Evolutionary conservation across 768 basidiomycete genomes (phyloP), one percentile per base, ranked within the genome.

Genomic region (Suillus subluteus): DNA sequence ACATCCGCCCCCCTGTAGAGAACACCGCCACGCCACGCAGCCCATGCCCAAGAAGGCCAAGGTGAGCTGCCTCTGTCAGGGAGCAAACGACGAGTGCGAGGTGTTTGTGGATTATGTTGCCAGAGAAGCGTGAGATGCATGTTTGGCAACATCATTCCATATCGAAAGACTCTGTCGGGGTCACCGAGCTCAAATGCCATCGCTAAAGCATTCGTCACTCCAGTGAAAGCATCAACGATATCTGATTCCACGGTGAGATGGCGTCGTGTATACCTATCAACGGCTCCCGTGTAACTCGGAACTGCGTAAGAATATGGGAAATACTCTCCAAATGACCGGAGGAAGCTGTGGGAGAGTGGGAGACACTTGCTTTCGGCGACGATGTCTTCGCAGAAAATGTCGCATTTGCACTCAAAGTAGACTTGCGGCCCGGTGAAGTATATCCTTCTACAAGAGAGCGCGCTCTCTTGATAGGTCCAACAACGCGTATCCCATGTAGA

Each of bases 11-110:
- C 50, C 50, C 23, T 13, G 23, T 52, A 52, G 13, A 52, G 6
- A 18, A 68, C 55, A 9, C 68, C 73, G 35, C 73, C 73, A 37
- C 63, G 71, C 73, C 73, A 74, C 8, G 71, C 73, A 5, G 73
- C 65, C 73, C 73, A 74, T 21, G 73, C 69, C 73, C 73, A 74
- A 6, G 73, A 52, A 23, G 50, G 50, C 23, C 23, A 52, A 52
- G 23, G 23, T 4, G 23, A 16, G 2, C 3, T 52, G 21, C 18
- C 44, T 1, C 44, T 16, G 32, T 50, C 26, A 18, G 64, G 35
- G 2, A 13, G 30, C 30, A 48, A 52, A 16, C 73, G 73, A 21
- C 72, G 67, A 4, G 62, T 52, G 43, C 66, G 70, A 8, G 44
- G 21, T 11, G 64, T n/a, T 26, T 65, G 52, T 1, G 70, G 48